A percentile compares a stretch with the other conserved stretches of the same genome.
Evolutionary conservation across 1,284 basidiomycete genomes (phyloP).

Genomic region (Heterobasidion parviporum): DNA sequence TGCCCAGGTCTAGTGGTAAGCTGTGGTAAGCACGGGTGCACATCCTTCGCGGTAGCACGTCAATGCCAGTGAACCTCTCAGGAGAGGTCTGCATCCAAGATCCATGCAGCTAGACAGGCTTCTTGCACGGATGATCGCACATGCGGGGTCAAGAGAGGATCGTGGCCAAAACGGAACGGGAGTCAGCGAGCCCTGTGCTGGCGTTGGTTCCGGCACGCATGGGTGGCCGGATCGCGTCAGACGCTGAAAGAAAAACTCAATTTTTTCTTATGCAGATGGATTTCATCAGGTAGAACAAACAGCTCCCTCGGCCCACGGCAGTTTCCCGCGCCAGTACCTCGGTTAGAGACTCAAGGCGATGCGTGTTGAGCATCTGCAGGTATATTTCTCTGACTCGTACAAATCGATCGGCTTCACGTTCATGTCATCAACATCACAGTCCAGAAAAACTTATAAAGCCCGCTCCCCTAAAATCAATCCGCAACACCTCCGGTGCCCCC

Average conservation of each 20-base stretch:
- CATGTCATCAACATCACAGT: neutral
- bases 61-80: no score
- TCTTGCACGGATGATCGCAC: no score
- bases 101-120: no score
- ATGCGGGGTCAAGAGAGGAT: no score
- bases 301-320: neutral
- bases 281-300: no score
- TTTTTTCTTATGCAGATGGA: neutral
- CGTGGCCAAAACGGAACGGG: no score
- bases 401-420: slow-evolving; percentile 1
- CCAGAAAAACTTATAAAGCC: slow-evolving; percentile 7
- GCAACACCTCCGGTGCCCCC: slow-evolving; percentile 4
- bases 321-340: neutral
- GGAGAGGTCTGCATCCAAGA: no score
- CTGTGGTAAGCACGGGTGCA: no score
- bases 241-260: neutral
- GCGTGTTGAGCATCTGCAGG: neutral
- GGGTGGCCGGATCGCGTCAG: neutral
- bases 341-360: neutral
- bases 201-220: neutral
- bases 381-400: neutral
- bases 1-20: no score
- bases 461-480: slow-evolving; percentile 2
- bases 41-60: no score
- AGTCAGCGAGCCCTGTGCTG: no score